Percentiles rank a stretch among this genome's conserved stretches.
These are phyloP conservation scores for Lathyrus tuberosus DNA, from an alignment of 306 rosid genomes.

Conservation along the genomic window DNA sequence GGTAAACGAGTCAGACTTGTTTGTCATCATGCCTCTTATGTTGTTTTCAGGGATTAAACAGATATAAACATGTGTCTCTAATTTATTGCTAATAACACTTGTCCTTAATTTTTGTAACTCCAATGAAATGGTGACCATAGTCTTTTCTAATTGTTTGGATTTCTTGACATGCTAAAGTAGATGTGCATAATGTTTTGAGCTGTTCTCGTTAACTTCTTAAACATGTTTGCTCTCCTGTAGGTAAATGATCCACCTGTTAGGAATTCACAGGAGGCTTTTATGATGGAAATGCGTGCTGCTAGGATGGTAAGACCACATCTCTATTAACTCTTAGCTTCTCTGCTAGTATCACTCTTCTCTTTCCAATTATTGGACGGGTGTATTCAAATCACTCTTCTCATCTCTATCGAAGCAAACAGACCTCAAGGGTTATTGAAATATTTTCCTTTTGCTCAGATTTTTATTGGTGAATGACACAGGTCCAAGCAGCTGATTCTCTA, in stretches of 20 bases:
- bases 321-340: conserved; percentile 10
- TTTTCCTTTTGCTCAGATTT: not conserved
- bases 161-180: not conserved
- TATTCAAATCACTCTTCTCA: not conserved
- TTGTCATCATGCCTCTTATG: conserved; percentile 6
- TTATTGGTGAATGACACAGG: conserved; percentile 48
- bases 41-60: conserved; percentile 16
- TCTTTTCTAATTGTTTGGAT: conserved; percentile 17
- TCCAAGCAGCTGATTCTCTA: conserved; percentile 83
- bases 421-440: not conserved
- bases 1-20: conserved; percentile 4
- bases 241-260: conserved; percentile 86
- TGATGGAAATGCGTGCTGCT: conserved; percentile 91
- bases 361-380: too few species aligned
- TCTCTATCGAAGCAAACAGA: not conserved
- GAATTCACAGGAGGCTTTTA: conserved; percentile 90
- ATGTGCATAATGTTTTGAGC: conserved; percentile 10
- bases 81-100: not conserved
- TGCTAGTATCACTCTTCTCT: conserved; percentile 6
- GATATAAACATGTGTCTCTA: not conserved
- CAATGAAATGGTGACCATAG: conserved; percentile 7
- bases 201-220: conserved; percentile 27
- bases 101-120: conserved; percentile 9
- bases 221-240: conserved; percentile 44
- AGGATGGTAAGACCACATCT: conserved; percentile 61